Evolutionary conservation across 495 filamentous ascomycete genomes (phyloP), one percentile per base, ranked within the genome.

Genomic region (Durotheca rogersii): DNA sequence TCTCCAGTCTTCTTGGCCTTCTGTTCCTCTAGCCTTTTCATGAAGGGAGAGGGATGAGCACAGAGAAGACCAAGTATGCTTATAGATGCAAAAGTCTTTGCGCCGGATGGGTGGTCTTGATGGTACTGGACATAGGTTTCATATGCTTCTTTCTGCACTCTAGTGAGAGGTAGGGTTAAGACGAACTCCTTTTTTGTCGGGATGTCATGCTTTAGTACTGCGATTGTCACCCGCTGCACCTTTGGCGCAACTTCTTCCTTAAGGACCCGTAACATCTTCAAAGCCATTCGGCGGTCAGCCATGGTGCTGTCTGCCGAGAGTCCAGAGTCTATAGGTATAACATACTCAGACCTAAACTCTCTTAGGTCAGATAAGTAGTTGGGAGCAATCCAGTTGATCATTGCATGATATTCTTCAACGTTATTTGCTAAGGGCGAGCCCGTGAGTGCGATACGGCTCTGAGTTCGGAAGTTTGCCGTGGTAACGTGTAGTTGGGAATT

Each of bases 331-430:
- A 97, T 96, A 0, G 89, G 88, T 10, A 81, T 77, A 3, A 81
- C 72, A 55, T 86, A 97, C 18, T 81, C 74, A 0, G 72, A 62
- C 30, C 70, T 73, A 64, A 97, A 97, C 59, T 89, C 82, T 0
- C 47, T 47, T 2, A 69, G 56, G 4, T 77, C 73, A 11, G 87
- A 89, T 3, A 96, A 73, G 56, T 87, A 95, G 19, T 78, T 79
- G 2, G 89, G 86, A 3, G 88, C 81, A 25, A 93, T 82, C 90
- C 90, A 97, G 42, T 92, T 82, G 39, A 97, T 85, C 81, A 95
- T 86, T 6, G 84, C 65, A 58, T 83, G 89, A 59, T 95, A 95
- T 51, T 97, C 90, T 31, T 73, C 65, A 1, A 96, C 77, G 27
- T 87, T 86, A 59, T 95, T 97, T 0, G 85, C 82, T 12, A 97